Conservation (phyloP, 1,284 basidiomycete species). For the Veloboletus limbatus region DNA sequence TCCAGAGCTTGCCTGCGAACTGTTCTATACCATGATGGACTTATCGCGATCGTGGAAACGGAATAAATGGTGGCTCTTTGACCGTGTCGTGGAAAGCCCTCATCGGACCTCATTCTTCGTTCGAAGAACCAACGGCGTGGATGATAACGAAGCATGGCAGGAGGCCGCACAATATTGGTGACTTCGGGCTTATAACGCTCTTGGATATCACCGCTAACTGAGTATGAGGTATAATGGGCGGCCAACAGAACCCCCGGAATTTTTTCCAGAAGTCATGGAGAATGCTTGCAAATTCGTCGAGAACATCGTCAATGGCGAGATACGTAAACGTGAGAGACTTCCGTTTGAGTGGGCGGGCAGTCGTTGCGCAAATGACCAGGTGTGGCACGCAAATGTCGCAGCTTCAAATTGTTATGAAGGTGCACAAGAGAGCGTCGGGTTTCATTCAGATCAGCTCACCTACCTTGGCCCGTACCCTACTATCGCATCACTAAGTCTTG, state of each 20-base stretch:
- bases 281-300: constrained; percentile 78
- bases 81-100: constrained; percentile 77
- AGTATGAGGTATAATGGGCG: constrained; percentile 75
- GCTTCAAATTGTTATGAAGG: constrained; percentile 91
- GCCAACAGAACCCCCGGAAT: constrained; percentile 49
- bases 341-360: constrained; percentile 68
- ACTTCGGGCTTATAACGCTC: constrained; percentile 7
- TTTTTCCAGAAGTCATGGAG: constrained; percentile 73
- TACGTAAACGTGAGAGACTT: constrained; percentile 60
- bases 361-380: constrained; percentile 31
- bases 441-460: constrained; percentile 77
- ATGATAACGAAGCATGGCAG: constrained; percentile 50
- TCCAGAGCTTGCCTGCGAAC: constrained; percentile 62
- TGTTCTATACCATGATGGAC: constrained; percentile 69
- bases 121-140: constrained; percentile 43
- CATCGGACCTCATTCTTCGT: constrained; percentile 81
- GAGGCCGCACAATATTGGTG: constrained; percentile 70
- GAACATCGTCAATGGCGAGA: constrained; percentile 70
- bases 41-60: constrained; percentile 63
- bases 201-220: constrained; percentile 11
- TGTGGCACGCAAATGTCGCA: constrained; percentile 88
- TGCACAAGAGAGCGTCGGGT: constrained; percentile 80
- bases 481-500: constrained; percentile 91
- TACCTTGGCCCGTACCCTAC: constrained; percentile 91
- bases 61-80: constrained; percentile 85